Evolutionary conservation across 2,329 filamentous ascomycete genomes (phyloP), one percentile per base, ranked within the genome.

Genomic region (Monilinia laxa): DNA sequence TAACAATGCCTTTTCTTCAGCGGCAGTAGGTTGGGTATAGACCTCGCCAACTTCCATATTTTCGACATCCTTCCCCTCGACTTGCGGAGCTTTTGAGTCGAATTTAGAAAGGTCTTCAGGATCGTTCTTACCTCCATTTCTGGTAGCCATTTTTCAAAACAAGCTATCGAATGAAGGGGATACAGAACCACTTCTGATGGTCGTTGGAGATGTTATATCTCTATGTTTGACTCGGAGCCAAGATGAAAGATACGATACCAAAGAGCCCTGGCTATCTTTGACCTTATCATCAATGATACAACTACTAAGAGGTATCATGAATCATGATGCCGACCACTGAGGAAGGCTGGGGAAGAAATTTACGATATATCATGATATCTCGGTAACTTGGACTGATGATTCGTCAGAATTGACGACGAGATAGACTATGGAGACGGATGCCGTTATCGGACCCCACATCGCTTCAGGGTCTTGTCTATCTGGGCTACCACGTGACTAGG

Each of bases 371-470:
- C 53, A 25, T 58, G 23, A 58, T 47, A 47, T 49, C 23, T 58
- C 56, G 56, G 40, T 11, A 58, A n/a, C 23, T 28, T 42, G 5
- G 6, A 40, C 23, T 12, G 3, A 11, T 58, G 40, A 47, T 47
- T 58, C 18, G 56, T 25, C 16, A 58, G 56, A 58, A 58, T 58
- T 47, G 40, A 49, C 56, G 40, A 59, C 18, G 56, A 59, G 56
- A 31, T 31, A 31, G 42, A 31, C 18, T 40, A 35, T 10, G 10
- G 25, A 12, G 25, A 51, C 28, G 4, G 25, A 28, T 45, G 56
- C 56, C 40, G 25, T 47, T 59, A 47, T 58, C 56, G 31, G 40
- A 40, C 40, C 23, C 40, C 40, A 45, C 38, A 40, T 25, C 40
- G n/a, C 18, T 45, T 31, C 16, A 2, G 14, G 14, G 40, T 42